Evolutionary conservation across 2,329 filamentous ascomycete genomes (phyloP).

Genomic region (Pseudocercospora musae): DNA sequence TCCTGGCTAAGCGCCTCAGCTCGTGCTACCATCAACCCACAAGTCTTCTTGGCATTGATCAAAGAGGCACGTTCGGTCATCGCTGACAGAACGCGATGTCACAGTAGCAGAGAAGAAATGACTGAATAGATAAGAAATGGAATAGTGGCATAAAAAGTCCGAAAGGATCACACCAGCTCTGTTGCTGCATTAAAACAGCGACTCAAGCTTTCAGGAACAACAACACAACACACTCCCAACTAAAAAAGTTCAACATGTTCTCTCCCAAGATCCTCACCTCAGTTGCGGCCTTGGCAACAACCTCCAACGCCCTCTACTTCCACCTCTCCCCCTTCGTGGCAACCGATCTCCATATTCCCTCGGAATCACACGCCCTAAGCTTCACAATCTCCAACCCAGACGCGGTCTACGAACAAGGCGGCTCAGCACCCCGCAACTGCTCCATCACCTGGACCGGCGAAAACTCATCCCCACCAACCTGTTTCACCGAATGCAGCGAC

Average conservation of each 20-base stretch:
- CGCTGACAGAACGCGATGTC: not conserved
- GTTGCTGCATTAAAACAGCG: not conserved
- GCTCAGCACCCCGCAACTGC: conserved; percentile 8
- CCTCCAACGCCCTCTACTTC: conserved; percentile 21
- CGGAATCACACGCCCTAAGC: conserved; percentile 15
- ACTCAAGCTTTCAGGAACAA: not conserved
- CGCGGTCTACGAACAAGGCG: conserved; percentile 24
- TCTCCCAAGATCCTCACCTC: not conserved
- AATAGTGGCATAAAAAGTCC: not conserved
- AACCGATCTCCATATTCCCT: conserved; percentile 14
- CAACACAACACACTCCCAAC: not conserved
- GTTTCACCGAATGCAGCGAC: not conserved
- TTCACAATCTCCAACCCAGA: conserved; percentile 25
- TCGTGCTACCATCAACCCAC: not conserved
- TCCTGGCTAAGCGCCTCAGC: not conserved
- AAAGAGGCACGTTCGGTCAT: not conserved
- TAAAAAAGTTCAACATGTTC: not conserved
- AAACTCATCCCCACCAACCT: not conserved
- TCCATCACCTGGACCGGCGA: conserved; percentile 16
- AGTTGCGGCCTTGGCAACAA: not conserved
- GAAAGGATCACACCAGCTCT: not conserved
- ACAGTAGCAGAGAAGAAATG: not conserved
- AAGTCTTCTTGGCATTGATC: not conserved
- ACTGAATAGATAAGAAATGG: not conserved
- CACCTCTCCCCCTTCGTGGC: conserved; percentile 13